phyloP scores from a whole-genome alignment of 495 filamentous ascomycete species.

The Penicillium alfredii region DNA sequence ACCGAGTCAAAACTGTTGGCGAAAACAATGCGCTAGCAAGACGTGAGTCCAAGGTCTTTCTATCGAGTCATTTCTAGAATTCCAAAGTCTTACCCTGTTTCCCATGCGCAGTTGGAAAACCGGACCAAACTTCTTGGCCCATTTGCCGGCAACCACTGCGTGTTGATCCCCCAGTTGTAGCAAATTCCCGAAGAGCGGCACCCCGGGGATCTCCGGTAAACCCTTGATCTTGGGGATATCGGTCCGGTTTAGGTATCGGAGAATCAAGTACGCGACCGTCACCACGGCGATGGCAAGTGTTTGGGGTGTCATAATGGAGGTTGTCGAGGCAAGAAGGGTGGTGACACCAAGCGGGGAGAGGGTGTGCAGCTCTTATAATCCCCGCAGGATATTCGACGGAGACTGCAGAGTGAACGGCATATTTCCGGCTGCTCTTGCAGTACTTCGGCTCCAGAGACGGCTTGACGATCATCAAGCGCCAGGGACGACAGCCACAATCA shows the following conservation, averaged over 20 bases:
- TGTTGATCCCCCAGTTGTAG: conserved; percentile 53
- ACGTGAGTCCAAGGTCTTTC: not conserved
- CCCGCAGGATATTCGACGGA: not conserved
- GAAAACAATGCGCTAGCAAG: conserved; percentile 54
- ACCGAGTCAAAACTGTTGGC: conserved; percentile 66
- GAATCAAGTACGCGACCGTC: conserved; percentile 43
- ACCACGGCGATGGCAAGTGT: conserved; percentile 37
- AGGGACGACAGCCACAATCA: no score
- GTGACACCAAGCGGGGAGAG: not conserved
- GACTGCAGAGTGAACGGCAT: no score
- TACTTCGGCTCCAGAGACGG: no score
- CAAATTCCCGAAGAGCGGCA: conserved; percentile 60
- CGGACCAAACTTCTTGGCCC: conserved; percentile 57
- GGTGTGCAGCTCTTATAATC: conserved; percentile 6
- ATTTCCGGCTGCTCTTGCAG: conserved; percentile 10
- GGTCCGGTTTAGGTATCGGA: conserved; percentile 51
- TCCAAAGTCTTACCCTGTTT: conserved; percentile 42
- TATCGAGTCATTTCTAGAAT: not conserved
- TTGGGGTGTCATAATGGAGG: conserved; percentile 37
- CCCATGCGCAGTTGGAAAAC: conserved; percentile 65
- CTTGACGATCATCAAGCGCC: no score
- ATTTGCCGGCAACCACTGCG: conserved; percentile 46
- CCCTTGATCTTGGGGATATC: conserved; percentile 59
- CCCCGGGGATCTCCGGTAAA: conserved; percentile 56
- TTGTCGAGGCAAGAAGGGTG: no score